phyloP scores from a whole-genome alignment of 345 rosid genomes.

The Populus nigra region DNA sequence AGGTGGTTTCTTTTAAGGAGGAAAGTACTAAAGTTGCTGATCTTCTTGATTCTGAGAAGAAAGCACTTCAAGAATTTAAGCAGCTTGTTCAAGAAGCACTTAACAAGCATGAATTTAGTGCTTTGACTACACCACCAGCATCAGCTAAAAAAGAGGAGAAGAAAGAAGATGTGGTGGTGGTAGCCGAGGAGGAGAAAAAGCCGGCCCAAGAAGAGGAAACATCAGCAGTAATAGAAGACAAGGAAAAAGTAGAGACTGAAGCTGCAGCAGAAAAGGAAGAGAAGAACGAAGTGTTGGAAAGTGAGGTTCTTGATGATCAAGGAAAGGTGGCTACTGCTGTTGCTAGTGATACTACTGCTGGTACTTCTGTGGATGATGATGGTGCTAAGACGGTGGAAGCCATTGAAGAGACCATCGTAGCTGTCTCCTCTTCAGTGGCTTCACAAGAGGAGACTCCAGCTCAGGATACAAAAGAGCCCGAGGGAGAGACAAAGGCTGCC shows the following conservation, averaged over 20 bases:
- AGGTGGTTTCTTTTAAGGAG: constrained; percentile 21
- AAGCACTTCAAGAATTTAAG: constrained; percentile 29
- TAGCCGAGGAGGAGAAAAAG: constrained; percentile 1
- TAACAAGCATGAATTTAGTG: constrained; percentile 22
- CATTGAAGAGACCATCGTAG: constrained; percentile 30
- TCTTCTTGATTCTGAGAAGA: constrained; percentile 30
- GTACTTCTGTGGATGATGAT: constrained; percentile 18
- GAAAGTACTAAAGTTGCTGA: constrained; percentile 32
- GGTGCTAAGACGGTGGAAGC: constrained; percentile 32
- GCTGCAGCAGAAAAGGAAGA: background rate
- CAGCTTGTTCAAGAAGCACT: constrained; percentile 32
- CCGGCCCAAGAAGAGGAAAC: background rate
- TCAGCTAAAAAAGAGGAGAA: constrained; percentile 7
- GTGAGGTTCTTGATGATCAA: background rate
- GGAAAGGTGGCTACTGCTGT: background rate
- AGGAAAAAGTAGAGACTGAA: background rate
- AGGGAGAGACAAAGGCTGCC: background rate
- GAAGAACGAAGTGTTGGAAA: background rate
- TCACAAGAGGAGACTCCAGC: constrained; percentile 11
- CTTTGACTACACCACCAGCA: background rate
- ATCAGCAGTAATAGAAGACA: background rate
- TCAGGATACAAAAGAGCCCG: background rate
- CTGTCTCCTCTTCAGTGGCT: constrained; percentile 20
- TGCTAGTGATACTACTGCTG: background rate
- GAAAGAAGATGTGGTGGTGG: background rate